A percentile compares a stretch with the other conserved stretches of the same genome.
phyloP scores from a whole-genome alignment of 371 early-diverging fungal genomes.

The Apophysomyces elegans region DNA sequence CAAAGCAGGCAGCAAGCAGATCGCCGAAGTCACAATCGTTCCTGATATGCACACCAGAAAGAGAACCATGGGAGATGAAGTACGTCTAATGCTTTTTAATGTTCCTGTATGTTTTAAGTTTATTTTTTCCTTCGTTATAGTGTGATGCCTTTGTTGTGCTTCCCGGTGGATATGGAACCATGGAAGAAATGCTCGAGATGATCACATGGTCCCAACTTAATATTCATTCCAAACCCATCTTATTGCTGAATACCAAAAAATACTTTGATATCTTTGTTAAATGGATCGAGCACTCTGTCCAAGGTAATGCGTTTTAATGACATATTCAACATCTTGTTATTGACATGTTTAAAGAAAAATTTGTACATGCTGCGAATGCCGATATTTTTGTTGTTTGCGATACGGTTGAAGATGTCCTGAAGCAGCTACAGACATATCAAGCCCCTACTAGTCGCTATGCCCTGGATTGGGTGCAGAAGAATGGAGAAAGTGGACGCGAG shows the following conservation, averaged over 20 bases:
- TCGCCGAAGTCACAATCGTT: conserved; percentile 70
- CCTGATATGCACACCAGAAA: conserved; percentile 89
- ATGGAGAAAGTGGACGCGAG: conserved; percentile 23
- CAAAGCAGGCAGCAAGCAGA: conserved; percentile 44
- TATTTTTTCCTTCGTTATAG: conserved; percentile 23
- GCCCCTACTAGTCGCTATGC: conserved; percentile 57
- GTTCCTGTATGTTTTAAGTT: not conserved
- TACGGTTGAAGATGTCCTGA: conserved; percentile 63
- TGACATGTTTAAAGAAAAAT: conserved; percentile 51
- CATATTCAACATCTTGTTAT: not conserved
- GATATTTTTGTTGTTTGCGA: conserved; percentile 63
- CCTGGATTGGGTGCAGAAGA: conserved; percentile 54
- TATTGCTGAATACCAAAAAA: conserved; percentile 74
- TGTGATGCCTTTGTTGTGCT: conserved; percentile 81
- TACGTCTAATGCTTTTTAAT: conserved; percentile 9
- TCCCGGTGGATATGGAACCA: conserved; percentile 87
- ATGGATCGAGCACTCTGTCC: conserved; percentile 63
- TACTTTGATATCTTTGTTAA: conserved; percentile 72
- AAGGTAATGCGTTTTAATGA: conserved; percentile 34
- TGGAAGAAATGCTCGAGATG: conserved; percentile 88
- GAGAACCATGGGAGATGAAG: conserved; percentile 70
- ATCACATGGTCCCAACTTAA: conserved; percentile 83
- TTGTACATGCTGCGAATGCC: conserved; percentile 50
- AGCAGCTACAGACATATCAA: conserved; percentile 59
- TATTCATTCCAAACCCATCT: conserved; percentile 78